phyloP scores from a whole-genome alignment of 2,329 filamentous ascomycete genomes.

The Calonectria pauciramosa region DNA sequence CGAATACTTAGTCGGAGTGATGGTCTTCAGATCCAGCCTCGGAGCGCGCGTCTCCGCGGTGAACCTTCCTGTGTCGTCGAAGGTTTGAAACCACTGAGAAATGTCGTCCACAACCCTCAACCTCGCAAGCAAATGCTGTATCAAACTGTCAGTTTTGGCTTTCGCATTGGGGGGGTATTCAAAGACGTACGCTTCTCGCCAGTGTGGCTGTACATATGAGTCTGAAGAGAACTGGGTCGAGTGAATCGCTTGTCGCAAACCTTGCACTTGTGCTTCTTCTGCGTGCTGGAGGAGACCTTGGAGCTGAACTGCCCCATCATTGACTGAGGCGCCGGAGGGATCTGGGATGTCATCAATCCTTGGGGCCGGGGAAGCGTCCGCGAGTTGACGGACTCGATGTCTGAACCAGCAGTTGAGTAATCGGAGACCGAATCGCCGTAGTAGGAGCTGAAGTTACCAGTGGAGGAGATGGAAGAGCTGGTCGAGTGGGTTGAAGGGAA shows the following conservation, averaged over 20 bases:
- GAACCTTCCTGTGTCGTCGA: slow-evolving; percentile 94
- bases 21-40: slow-evolving; percentile 75
- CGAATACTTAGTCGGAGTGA: slow-evolving; percentile 66
- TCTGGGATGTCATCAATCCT: slow-evolving; percentile 70
- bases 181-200: slow-evolving; percentile 93
- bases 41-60: slow-evolving; percentile 77
- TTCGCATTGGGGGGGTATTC: neutral
- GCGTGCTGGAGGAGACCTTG: slow-evolving; percentile 93
- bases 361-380: slow-evolving; percentile 87
- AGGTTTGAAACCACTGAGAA: slow-evolving; percentile 98
- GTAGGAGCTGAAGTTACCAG: slow-evolving; percentile 84
- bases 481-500: slow-evolving; percentile 89
- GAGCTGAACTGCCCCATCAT: slow-evolving; percentile 99
- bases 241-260: slow-evolving; percentile 99
- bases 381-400: slow-evolving; percentile 85
- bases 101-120: slow-evolving; percentile 93
- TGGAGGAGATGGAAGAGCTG: slow-evolving; percentile 91
- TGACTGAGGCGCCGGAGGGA: slow-evolving; percentile 88
- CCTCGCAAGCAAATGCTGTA: slow-evolving; percentile 91
- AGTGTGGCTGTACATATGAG: slow-evolving; percentile 98
- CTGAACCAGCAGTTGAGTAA: slow-evolving; percentile 90
- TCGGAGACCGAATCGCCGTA: slow-evolving; percentile 92
- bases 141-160: neutral
- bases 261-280: slow-evolving; percentile 99
- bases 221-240: slow-evolving; percentile 92